Base-by-base conservation (phyloP, 2,329 filamentous ascomycete species). In the Fusarium mexicanum region DNA sequence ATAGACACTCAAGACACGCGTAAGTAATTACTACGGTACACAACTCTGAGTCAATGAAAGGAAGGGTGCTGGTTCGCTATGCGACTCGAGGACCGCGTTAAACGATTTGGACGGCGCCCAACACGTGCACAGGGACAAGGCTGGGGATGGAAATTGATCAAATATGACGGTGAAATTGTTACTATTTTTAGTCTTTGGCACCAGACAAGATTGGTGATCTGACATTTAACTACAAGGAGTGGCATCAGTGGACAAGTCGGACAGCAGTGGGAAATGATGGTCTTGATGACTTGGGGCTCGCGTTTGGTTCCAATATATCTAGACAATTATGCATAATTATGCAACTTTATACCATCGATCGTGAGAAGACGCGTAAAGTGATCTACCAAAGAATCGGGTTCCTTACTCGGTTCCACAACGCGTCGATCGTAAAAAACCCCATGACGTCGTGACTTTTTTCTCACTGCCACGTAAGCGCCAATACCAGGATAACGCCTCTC, bases 381-480 rank as follows among this genome's bases (percentile, higher is more conserved):
- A 55, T 55, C 35, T 55, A 13, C 33, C 16, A 33, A 33, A 33
- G 29, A 51, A 33, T 51, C 29, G 24, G 51, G 24, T 5, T 9
- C 35, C 33, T 29, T 0, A 26, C 11, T 13, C 31, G 17, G 38
- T 51, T 41, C 46, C 46, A 44, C 62, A 29, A 53, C 58, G 24
- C 43, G 26, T 48, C 41, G n/a, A 33, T 43, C 24, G 26, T 37
- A 43, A 31, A 26, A 40, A 44, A 40, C 24, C 44, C 41, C 54
- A 73, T 74, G 71, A 74, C 71, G 71, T 71, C 50, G 47, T 40
- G 29, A 14, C 20, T 35, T 26, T 33, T 33, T 13, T 12, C 6
- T 26, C 29, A 26, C 24, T 53, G 71, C 57, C 71, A 51, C 71
- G 71, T 73, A 46, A 74, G 71, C 51, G 35, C 13, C 6, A 8